Evolutionary conservation across 2,329 filamentous ascomycete species (phyloP).

Genomic region (Ramichloridium luteum): DNA sequence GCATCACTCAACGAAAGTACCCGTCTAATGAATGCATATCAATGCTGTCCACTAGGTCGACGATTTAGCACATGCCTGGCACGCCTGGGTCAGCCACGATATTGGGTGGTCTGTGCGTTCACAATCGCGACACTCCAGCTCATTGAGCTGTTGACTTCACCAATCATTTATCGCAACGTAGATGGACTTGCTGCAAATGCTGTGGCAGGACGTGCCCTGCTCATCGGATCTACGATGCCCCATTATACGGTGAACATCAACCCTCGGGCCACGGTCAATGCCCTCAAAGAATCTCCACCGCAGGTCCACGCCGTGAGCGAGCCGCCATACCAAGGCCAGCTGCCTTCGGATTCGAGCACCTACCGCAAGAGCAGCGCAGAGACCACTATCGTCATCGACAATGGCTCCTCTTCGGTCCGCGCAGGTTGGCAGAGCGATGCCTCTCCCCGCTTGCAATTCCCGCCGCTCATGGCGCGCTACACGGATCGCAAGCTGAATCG

Average conservation of each 20-base stretch:
- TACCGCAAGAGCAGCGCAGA: constrained; percentile 50
- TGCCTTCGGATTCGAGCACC: constrained; percentile 50
- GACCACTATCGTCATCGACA: constrained; percentile 91
- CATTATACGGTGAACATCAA: constrained; percentile 24
- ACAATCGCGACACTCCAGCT: no score
- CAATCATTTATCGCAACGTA: no score
- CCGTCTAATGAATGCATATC: no score
- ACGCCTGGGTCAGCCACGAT: no score
- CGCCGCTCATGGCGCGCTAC: constrained; percentile 89
- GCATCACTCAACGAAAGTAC: no score
- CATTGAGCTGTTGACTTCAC: no score
- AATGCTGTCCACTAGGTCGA: no score
- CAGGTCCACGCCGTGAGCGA: constrained; percentile 44
- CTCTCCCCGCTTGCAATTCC: constrained; percentile 64
- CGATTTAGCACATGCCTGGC: no score
- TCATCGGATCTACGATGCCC: constrained; percentile 23
- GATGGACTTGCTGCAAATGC: no score
- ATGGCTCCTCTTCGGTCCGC: constrained; percentile 82
- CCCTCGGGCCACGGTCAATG: constrained; percentile 23
- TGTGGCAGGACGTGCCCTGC: no score
- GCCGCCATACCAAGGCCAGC: constrained; percentile 49
- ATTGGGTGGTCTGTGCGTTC: no score
- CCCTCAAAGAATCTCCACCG: constrained; percentile 41
- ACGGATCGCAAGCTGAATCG: constrained; percentile 86
- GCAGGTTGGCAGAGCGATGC: constrained; percentile 93